Percentiles rank a stretch among this genome's conserved stretches.
Conservation (phyloP, 768 basidiomycete genomes). For the Russula virescens region DNA sequence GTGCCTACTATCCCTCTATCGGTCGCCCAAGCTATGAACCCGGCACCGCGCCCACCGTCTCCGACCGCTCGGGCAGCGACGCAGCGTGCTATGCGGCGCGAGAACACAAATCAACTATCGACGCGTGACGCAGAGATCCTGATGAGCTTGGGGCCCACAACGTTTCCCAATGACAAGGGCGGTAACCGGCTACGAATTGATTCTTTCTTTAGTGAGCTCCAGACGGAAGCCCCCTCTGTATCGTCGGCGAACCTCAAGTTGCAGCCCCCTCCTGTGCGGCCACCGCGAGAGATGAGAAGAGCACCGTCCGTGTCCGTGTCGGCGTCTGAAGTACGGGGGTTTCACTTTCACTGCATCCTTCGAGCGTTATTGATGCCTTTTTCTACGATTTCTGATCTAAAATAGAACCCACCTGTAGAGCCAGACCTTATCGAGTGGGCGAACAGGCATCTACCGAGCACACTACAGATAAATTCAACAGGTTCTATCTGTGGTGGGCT, state of each 20-base stretch:
- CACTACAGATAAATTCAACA: constrained; percentile 49
- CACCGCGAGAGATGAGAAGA: constrained; percentile 58
- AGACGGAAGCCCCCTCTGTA: constrained; percentile 8
- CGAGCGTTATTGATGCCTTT: not conserved
- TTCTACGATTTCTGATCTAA: not conserved
- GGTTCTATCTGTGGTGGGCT: constrained; percentile 59
- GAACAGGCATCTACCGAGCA: constrained; percentile 70
- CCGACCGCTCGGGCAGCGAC: constrained; percentile 83
- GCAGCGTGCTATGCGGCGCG: constrained; percentile 78
- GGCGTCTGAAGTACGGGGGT: too few relatives aligned
- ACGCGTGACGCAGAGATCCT: constrained; percentile 72
- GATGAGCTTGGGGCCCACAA: constrained; percentile 49
- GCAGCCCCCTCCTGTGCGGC: constrained; percentile 51
- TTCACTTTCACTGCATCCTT: constrained; percentile 6
- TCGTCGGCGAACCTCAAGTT: constrained; percentile 24
- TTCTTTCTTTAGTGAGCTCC: constrained; percentile 44
- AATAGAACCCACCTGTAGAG: constrained; percentile 35
- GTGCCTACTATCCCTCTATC: constrained; percentile 93
- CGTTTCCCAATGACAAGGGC: constrained; percentile 28
- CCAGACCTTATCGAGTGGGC: constrained; percentile 77
- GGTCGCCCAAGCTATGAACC: constrained; percentile 95
- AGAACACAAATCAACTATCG: constrained; percentile 78
- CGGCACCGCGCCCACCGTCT: constrained; percentile 90
- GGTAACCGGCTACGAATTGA: constrained; percentile 47
- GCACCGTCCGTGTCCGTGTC: constrained; percentile 32